Base-by-base conservation (phyloP, 768 basidiomycete genomes). In the Panaeolus cyanescens region DNA sequence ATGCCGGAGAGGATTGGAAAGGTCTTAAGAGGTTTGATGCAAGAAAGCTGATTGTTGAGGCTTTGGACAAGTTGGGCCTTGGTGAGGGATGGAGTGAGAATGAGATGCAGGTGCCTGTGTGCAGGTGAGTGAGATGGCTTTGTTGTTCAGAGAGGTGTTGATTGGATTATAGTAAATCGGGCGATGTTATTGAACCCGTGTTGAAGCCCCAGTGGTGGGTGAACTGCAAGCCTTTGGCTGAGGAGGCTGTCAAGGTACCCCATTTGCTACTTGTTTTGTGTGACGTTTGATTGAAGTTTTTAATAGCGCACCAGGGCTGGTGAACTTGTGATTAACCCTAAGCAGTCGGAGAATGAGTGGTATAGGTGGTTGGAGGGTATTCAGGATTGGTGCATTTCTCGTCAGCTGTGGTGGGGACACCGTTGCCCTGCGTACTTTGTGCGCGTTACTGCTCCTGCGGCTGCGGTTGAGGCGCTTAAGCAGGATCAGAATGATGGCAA, bases 181-280 rank as follows among this genome's bases (percentile, higher is more conserved):
- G 96, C 1, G 97, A 99, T 71, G 75, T 99, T 58, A 97, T 99
- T 65, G 97, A 99, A 74, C 90, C 93, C 1, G 79, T 98, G 20
- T 79, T 99, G 68, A 99, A 97, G 74, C 97, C 97, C 0, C 97
- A 99, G 72, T 99, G 97, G 97, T 99, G 96, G 96, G 91, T 99
- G 33, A 87, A 89, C 73, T 96, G 95, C 78, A 87, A 93, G 74
- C 90, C 91, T 1, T 79, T 99, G 56, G 95, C 96, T 0, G 90
- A 94, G 56, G 93, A 95, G 68, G 94, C 92, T 5, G 83, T 96
- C 72, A 87, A 88, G 80, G 95, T 93, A 65, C 55, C 71, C 54
- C 45, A 22, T n/a, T 32, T 7, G 15, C 32, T 34, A 22, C 33
- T 22, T 5, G 5, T 25, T 28, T 50, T n/a, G 39, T 5, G 10